Evolutionary conservation across 345 rosid species (phyloP), one percentile per base, ranked within the genome.

Genomic region (Lumnitzera racemosa): DNA sequence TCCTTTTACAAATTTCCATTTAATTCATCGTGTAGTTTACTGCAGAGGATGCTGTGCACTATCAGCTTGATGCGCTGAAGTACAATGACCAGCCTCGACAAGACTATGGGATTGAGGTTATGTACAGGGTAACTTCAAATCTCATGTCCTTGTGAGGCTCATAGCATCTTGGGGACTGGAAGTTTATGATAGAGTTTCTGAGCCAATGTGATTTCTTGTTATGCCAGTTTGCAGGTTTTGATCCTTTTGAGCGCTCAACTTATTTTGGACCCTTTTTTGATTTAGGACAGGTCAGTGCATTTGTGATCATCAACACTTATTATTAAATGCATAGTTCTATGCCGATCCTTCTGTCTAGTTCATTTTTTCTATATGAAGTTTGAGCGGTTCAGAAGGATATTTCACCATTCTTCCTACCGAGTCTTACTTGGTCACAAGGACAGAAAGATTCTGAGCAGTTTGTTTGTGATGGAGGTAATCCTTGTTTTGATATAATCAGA

Each of bases 261-360:
- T 92, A 92, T 64, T 89, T 89, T n/a, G 98, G 98, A 25, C 96
- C 96, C 48, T 79, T 83, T 76, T 89, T 85, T 53, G 96, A 92
- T 75, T 69, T 89, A 20, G 94, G 96, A 60, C 94, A 92, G 96
- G 98, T 91, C 61, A 56, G 73, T 67, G 11, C 3, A 16, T 58
- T 25, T 16, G 46, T 12, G 43, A 36, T 36, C 43, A 1, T 36
- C 66, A 47, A 15, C 43, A 20, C 29, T 46, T 49, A 27, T 62
- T 2, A 27, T 27, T 43, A 29, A 47, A 47, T 36, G 46, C 57
- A 55, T 55, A 16, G 10, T 16, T 63, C 24, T 11, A 15, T 60
- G 12, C 31, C 51, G 52, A 58, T 48, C n/a, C 27, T 55, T 10
- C 17, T 61, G 31, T 49, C 46, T 55, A 24, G n/a, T 67, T 59